A percentile compares a stretch with the other conserved stretches of the same genome.
phyloP scores from a whole-genome alignment of 108 stramenopile species.

The Cylindrotheca closterium region DNA sequence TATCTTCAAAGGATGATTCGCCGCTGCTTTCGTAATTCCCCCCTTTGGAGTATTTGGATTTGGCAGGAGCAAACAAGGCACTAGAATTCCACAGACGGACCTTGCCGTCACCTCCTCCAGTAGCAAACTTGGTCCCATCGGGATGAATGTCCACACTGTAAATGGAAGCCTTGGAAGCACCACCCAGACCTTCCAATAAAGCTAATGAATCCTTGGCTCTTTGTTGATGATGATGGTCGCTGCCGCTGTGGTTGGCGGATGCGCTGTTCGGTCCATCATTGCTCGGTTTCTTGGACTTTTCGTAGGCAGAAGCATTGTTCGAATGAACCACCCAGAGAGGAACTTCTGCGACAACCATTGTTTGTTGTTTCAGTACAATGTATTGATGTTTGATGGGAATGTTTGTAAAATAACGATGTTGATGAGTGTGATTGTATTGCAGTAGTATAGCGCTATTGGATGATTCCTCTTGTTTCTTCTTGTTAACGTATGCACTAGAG shows the following conservation, averaged over 20 bases:
- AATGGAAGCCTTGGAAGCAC: slow-evolving; percentile 48
- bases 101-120: slow-evolving; percentile 81
- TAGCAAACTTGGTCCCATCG: slow-evolving; percentile 68
- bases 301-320: slow-evolving; percentile 11
- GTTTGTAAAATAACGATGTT: too few species aligned
- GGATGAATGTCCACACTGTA: slow-evolving; percentile 78
- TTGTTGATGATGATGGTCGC: slow-evolving; percentile 1
- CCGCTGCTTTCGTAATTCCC: slow-evolving; percentile 71
- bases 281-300: background rate
- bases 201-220: slow-evolving; percentile 53
- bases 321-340: slow-evolving; percentile 71
- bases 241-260: slow-evolving; percentile 1
- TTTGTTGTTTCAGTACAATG: slow-evolving; percentile 5
- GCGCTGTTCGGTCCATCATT: background rate
- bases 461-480: too few species aligned
- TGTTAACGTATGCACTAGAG: too few species aligned
- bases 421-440: too few species aligned
- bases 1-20: slow-evolving; percentile 37
- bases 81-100: slow-evolving; percentile 75
- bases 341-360: slow-evolving; percentile 74
- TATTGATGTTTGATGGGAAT: too few species aligned
- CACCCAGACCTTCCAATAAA: slow-evolving; percentile 33
- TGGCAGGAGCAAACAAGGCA: slow-evolving; percentile 42
- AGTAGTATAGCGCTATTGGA: too few species aligned
- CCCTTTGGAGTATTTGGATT: slow-evolving; percentile 23